Evolutionary conservation across 2,329 filamentous ascomycete species (phyloP).

Genomic region (Cytospora chrysosperma): DNA sequence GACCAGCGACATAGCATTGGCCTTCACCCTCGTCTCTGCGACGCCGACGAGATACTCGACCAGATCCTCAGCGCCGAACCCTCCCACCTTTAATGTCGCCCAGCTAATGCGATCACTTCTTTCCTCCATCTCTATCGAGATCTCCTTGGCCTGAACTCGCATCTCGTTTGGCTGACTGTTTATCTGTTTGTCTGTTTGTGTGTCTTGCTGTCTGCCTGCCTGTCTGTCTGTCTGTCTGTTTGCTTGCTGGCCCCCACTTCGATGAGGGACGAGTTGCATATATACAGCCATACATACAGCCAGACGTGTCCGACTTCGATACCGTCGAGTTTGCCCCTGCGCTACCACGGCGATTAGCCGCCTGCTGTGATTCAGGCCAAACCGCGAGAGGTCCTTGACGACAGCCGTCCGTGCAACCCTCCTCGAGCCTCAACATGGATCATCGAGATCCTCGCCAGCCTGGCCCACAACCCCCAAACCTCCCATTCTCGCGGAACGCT

Average conservation of each 20-base stretch:
- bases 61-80: neutral
- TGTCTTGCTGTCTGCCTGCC: constrained; percentile 5
- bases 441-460: constrained; percentile 35
- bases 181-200: constrained; percentile 9
- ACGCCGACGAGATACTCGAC: constrained; percentile 3
- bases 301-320: neutral
- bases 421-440: constrained; percentile 22
- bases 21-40: neutral
- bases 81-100: neutral
- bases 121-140: neutral
- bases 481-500: constrained; percentile 36
- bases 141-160: neutral
- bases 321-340: neutral
- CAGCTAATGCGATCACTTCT: constrained; percentile 15
- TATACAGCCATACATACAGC: neutral
- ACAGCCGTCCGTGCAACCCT: neutral
- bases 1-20: neutral
- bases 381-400: constrained; percentile 6
- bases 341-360: neutral
- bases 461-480: constrained; percentile 31
- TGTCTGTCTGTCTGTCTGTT: constrained; percentile 1
- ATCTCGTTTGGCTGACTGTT: neutral
- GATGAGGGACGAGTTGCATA: neutral
- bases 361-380: neutral
- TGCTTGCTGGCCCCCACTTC: constrained; percentile 6